Percentiles rank a stretch among this genome's conserved stretches.
phyloP scores from a whole-genome alignment of 2,329 filamentous ascomycete genomes.

The Stemphylium lycopersici region DNA sequence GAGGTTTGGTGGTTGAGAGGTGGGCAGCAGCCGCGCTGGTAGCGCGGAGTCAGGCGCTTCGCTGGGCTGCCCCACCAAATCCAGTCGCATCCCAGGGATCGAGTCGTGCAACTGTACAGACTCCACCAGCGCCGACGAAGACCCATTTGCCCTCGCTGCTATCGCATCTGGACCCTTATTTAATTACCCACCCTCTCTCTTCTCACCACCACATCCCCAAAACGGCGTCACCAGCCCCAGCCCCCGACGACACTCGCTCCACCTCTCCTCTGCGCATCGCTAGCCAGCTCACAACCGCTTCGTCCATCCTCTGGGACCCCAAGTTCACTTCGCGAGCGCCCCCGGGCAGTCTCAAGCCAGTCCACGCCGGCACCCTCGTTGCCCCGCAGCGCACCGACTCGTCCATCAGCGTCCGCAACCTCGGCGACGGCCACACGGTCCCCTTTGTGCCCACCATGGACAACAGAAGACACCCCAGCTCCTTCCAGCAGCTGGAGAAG shows the following conservation, averaged over 20 bases:
- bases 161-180: constrained; percentile 14
- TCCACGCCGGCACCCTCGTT: constrained; percentile 57
- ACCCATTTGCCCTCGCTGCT: constrained; percentile 8
- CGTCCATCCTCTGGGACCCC: constrained; percentile 58
- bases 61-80: constrained; percentile 13
- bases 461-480: constrained; percentile 88
- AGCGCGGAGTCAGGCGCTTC: constrained; percentile 17
- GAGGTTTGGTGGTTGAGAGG: constrained; percentile 3
- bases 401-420: constrained; percentile 56
- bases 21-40: background rate
- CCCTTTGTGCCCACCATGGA: constrained; percentile 68
- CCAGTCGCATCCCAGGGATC: constrained; percentile 8
- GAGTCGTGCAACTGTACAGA: constrained; percentile 13
- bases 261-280: constrained; percentile 49
- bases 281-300: constrained; percentile 56
- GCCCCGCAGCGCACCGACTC: constrained; percentile 57
- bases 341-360: constrained; percentile 53
- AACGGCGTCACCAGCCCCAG: constrained; percentile 23
- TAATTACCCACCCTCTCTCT: constrained; percentile 1
- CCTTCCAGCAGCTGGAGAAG: constrained; percentile 98
- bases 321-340: constrained; percentile 55
- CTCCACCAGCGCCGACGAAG: constrained; percentile 16
- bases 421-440: constrained; percentile 53
- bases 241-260: constrained; percentile 10
- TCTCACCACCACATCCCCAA: constrained; percentile 4